Conservation (phyloP, 2,329 filamentous ascomycete species). For the Aspergillus chevalieri region DNA sequence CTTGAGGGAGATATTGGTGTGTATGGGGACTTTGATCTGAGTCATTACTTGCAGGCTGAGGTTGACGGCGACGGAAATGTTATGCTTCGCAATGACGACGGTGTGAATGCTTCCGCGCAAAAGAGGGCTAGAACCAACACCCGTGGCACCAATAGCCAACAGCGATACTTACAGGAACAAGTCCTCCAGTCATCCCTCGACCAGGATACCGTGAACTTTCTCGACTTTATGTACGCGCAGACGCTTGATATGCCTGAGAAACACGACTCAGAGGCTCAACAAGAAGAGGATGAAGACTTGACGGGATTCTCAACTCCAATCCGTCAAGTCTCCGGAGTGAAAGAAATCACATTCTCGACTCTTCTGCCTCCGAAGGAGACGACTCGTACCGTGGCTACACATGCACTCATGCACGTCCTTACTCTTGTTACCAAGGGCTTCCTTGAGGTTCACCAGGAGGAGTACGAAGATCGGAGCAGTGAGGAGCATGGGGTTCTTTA, state of each 20-base stretch:
- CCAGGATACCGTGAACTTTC: constrained; percentile 57
- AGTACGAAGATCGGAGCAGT: constrained; percentile 30
- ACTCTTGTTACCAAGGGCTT: constrained; percentile 61
- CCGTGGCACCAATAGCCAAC: not conserved
- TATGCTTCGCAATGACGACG: not conserved
- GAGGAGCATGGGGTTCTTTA: constrained; percentile 15
- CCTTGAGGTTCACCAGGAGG: constrained; percentile 57
- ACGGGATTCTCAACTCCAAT: constrained; percentile 1
- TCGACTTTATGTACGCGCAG: constrained; percentile 51
- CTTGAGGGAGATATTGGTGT: constrained; percentile 17
- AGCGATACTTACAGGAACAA: constrained; percentile 22
- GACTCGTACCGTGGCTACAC: constrained; percentile 58
- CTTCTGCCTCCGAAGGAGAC: constrained; percentile 57
- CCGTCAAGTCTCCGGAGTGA: not conserved
- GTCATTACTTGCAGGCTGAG: constrained; percentile 28
- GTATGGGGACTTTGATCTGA: constrained; percentile 24
- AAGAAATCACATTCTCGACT: constrained; percentile 57
- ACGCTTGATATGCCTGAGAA: constrained; percentile 29
- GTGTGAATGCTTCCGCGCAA: not conserved
- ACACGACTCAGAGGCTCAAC: constrained; percentile 2
- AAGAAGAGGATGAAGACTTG: constrained; percentile 5
- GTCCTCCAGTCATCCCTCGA: constrained; percentile 51
- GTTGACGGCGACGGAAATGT: constrained; percentile 18
- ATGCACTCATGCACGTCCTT: constrained; percentile 70
- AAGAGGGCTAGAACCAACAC: not conserved